phyloP scores from a whole-genome alignment of 352 stramenopile genomes.

The Elongisporangium anandrum region DNA sequence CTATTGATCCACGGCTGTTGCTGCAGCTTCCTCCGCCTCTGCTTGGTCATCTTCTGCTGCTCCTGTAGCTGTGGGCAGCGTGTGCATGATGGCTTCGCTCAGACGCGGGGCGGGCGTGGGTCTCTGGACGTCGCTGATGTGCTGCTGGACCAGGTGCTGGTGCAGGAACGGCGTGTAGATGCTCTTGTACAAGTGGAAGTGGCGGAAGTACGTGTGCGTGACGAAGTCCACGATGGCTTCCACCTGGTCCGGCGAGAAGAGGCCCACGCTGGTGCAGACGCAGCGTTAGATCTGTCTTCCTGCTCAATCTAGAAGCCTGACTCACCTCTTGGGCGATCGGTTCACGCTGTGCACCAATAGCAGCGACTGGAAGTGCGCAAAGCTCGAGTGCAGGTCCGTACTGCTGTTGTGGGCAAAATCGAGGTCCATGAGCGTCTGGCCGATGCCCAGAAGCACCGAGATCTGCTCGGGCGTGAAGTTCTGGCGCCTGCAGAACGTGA shows the following conservation, averaged over 20 bases:
- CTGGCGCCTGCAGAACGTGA: slow-evolving; percentile 64
- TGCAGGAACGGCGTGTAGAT: slow-evolving; percentile 70
- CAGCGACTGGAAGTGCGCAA: slow-evolving; percentile 50
- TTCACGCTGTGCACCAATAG: slow-evolving; percentile 67
- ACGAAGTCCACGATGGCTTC: slow-evolving; percentile 64
- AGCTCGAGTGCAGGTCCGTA: slow-evolving; percentile 49
- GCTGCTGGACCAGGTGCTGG: slow-evolving; percentile 39
- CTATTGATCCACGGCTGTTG: neutral
- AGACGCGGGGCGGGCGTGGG: slow-evolving; percentile 31
- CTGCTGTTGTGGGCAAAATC: slow-evolving; percentile 44
- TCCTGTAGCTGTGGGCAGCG: slow-evolving; percentile 3
- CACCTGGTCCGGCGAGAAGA: slow-evolving; percentile 56
- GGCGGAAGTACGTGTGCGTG: slow-evolving; percentile 74
- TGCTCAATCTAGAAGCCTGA: neutral
- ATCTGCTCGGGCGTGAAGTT: slow-evolving; percentile 51
- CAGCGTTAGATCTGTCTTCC: neutral
- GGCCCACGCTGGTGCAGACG: slow-evolving; percentile 28
- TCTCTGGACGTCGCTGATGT: slow-evolving; percentile 40
- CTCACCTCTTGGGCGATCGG: slow-evolving; percentile 60
- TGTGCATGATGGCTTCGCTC: slow-evolving; percentile 33
- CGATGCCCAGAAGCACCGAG: slow-evolving; percentile 65
- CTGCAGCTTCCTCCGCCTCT: slow-evolving; percentile 10
- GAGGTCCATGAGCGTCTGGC: slow-evolving; percentile 54
- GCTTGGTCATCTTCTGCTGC: neutral
- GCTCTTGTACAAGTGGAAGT: slow-evolving; percentile 78